Evolutionary conservation across 305 asterid genomes (phyloP), one percentile per base, ranked within the genome.

Genomic region (Fraxinus floribunda): DNA sequence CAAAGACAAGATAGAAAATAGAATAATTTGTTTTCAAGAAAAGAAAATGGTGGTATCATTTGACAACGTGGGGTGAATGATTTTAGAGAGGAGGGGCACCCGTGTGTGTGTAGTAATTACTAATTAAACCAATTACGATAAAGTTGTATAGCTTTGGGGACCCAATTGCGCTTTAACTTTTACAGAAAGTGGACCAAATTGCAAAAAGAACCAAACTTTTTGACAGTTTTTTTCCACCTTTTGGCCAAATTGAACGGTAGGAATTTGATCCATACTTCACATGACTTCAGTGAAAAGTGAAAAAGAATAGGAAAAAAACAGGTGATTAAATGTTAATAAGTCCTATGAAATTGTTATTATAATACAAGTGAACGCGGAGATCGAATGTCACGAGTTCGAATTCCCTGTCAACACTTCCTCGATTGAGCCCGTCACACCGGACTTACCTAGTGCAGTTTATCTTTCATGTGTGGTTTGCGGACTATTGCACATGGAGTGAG

Each of bases 131-230:
- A 66, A 66, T 66, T 66, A 66, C 73, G 0, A 66, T 24, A 66
- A 66, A 66, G 73, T 26, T 66, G n/a, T 66, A 66, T 66, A 16
- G n/a, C 73, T 64, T 64, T 64, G 73, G 73, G 73, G 73, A 24
- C 73, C 73, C 73, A 66, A 26, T 66, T 66, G 2, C 10, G 7
- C 73, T 66, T 66, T 66, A 24, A 7, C 73, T 66, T 66, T 66
- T 24, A 26, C 16, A 22, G 18, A 66, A 66, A 66, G 35, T 66
- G 3, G 73, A 10, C 36, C 36, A 34, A 34, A 34, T 34, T 34
- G 36, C 36, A 34, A 34, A 66, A 22, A 66, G 73, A 66, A 66
- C 36, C 73, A 66, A 66, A 66, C 73, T 34, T 66, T 66, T 66
- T 22, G 73, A 66, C 73, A 26, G 35, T 66, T 66, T 66, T 20